Evolutionary conservation across 2,329 filamentous ascomycete species (phyloP).

Genomic region (Ophiostoma sp.): DNA sequence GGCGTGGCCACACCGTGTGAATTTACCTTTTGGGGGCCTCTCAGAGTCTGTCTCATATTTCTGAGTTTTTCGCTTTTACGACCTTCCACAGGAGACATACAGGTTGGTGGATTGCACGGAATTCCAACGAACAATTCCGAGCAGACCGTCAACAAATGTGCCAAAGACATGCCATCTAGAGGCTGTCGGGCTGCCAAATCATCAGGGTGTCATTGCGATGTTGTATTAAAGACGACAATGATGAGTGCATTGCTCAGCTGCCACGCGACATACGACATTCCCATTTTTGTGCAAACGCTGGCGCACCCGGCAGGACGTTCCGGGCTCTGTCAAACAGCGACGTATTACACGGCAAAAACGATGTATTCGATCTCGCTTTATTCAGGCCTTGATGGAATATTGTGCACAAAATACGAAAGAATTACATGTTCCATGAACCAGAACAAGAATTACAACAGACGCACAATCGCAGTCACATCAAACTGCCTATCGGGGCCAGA

Average conservation of each 20-base stretch:
- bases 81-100: background rate
- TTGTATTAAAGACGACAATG: background rate
- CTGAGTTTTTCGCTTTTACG: background rate
- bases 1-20: background rate
- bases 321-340: background rate
- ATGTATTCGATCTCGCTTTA: background rate
- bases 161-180: background rate
- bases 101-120: background rate
- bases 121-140: background rate
- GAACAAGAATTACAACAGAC: background rate
- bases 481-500: background rate
- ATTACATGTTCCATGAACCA: background rate
- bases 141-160: background rate
- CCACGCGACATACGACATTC: conserved; percentile 7
- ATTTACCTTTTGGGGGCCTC: too few relatives aligned
- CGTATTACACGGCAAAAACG: background rate
- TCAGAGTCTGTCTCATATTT: background rate
- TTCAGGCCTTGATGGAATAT: background rate
- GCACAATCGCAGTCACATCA: background rate
- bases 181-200: conserved; percentile 16
- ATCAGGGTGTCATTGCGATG: background rate
- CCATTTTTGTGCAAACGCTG: too few relatives aligned
- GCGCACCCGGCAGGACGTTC: background rate
- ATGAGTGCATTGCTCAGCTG: background rate
- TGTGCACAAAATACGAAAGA: background rate